These are phyloP conservation scores for Auricularia sp. DNA, from an alignment of 768 basidiomycete species.

Conservation along the genomic window DNA sequence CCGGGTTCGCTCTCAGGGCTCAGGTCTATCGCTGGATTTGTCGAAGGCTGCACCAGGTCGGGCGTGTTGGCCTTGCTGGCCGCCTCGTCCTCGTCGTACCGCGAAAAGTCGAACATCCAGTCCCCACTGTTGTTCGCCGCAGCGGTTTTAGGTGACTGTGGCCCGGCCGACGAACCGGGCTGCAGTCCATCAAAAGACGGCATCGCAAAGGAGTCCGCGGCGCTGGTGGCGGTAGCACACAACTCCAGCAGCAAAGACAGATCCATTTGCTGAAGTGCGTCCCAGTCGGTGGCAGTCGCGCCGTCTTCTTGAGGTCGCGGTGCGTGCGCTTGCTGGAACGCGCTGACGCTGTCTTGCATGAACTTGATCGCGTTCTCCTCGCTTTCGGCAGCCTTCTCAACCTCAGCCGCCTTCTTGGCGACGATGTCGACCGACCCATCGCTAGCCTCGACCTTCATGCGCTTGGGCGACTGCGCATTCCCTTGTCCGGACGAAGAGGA, in stretches of 20 bases:
- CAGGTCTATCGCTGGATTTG: slow-evolving; percentile 50
- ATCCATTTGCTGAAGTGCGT: slow-evolving; percentile 18
- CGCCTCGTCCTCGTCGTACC: slow-evolving; percentile 50
- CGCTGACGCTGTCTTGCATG: slow-evolving; percentile 37
- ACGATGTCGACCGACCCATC: slow-evolving; percentile 49
- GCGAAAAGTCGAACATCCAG: slow-evolving; percentile 62
- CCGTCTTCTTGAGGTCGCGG: slow-evolving; percentile 26
- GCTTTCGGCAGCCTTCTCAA: slow-evolving; percentile 46
- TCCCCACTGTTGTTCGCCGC: slow-evolving; percentile 23
- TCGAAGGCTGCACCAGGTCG: slow-evolving; percentile 51
- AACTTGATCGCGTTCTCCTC: slow-evolving; percentile 57
- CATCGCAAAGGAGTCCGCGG: slow-evolving; percentile 15
- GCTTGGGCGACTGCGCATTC: neutral
- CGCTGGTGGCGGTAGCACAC: slow-evolving; percentile 47
- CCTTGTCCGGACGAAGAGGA: neutral
- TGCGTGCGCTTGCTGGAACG: slow-evolving; percentile 45
- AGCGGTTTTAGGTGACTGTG: neutral
- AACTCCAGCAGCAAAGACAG: slow-evolving; percentile 53
- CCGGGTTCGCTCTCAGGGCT: slow-evolving; percentile 70
- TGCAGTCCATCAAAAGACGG: slow-evolving; percentile 5
- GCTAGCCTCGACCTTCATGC: slow-evolving; percentile 17
- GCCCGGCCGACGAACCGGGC: neutral
- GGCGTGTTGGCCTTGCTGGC: slow-evolving; percentile 64
- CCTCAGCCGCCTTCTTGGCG: slow-evolving; percentile 28
- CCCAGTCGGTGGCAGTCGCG: slow-evolving; percentile 1